phyloP scores from a whole-genome alignment of 352 stramenopile genomes.

The Phytophthora pini region DNA sequence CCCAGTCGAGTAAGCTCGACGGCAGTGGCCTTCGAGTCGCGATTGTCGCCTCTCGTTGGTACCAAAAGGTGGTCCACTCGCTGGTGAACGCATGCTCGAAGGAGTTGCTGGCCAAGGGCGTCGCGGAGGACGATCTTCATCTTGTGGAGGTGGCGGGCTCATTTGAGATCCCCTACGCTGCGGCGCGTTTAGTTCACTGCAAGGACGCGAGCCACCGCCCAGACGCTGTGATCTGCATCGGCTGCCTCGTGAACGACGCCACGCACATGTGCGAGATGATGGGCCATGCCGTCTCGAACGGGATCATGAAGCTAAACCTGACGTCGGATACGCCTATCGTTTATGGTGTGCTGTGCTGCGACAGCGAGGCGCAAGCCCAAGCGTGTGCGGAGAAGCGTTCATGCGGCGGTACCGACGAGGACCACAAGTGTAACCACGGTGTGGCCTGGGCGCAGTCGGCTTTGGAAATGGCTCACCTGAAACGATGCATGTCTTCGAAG shows the following conservation, averaged over 20 bases:
- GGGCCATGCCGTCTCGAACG: slow-evolving; percentile 91
- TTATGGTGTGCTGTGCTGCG: slow-evolving; percentile 94
- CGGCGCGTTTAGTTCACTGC: slow-evolving; percentile 77
- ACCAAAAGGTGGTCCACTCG: slow-evolving; percentile 54
- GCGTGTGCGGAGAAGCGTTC: slow-evolving; percentile 59
- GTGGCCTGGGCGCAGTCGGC: slow-evolving; percentile 71
- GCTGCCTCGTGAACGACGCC: slow-evolving; percentile 94
- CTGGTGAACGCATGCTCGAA: slow-evolving; percentile 58
- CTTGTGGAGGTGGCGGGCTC: slow-evolving; percentile 89
- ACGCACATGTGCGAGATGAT: slow-evolving; percentile 99
- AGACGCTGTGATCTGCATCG: slow-evolving; percentile 96
- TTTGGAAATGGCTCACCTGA: slow-evolving; percentile 92
- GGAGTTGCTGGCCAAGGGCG: slow-evolving; percentile 65
- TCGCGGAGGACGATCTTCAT: slow-evolving; percentile 53
- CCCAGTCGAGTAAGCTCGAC: slow-evolving; percentile 33
- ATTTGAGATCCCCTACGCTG: slow-evolving; percentile 96
- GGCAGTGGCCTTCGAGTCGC: slow-evolving; percentile 50
- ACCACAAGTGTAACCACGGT: slow-evolving; percentile 54
- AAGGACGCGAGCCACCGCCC: slow-evolving; percentile 72
- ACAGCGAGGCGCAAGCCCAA: slow-evolving; percentile 93
- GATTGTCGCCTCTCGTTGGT: slow-evolving; percentile 75
- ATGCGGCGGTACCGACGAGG: slow-evolving; percentile 31
- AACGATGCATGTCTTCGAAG: slow-evolving; percentile 44
- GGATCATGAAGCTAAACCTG: slow-evolving; percentile 97
- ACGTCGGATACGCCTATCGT: slow-evolving; percentile 87